Percentiles rank a stretch among this genome's conserved stretches.
Conservation (phyloP, 106 monocot species). For the Dioscorea dumetorum region DNA sequence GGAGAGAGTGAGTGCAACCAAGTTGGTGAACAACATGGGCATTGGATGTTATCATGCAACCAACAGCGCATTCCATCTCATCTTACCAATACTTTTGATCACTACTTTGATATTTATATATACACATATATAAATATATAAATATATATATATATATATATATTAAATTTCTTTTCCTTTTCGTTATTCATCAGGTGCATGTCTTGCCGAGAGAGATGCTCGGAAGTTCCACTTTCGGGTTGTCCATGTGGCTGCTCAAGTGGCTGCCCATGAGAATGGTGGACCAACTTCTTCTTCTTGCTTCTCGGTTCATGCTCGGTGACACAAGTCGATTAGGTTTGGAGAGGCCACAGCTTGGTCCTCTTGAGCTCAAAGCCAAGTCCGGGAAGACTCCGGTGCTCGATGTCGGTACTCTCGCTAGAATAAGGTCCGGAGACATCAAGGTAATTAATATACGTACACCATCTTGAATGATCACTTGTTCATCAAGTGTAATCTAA, state of each 20-base stretch:
- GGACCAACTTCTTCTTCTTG: conserved; percentile 47
- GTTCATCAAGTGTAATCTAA: too few relatives aligned
- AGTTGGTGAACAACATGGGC: not conserved
- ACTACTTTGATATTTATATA: not conserved
- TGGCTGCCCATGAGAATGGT: conserved; percentile 41
- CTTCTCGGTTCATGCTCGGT: conserved; percentile 41
- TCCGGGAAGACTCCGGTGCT: conserved; percentile 79
- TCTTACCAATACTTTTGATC: conserved; percentile 1
- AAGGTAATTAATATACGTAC: conserved; percentile 32
- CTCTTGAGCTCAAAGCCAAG: conserved; percentile 51
- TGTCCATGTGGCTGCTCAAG: conserved; percentile 64
- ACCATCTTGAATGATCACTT: not conserved
- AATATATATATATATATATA: not conserved
- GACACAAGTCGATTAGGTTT: conserved; percentile 45
- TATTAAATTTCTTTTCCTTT: not conserved
- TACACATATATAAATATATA: too few relatives aligned
- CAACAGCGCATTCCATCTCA: conserved; percentile 10
- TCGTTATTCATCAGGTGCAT: conserved; percentile 36
- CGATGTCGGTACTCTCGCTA: conserved; percentile 69
- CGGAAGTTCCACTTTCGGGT: conserved; percentile 62
- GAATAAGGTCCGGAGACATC: conserved; percentile 62
- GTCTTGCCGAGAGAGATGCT: conserved; percentile 70
- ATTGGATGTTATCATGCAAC: not conserved
- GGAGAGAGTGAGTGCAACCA: not conserved
- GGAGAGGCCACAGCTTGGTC: conserved; percentile 48